Evolutionary conservation across 1,284 basidiomycete genomes (phyloP).

Genomic region (Phylloboletellus chloephorus): DNA sequence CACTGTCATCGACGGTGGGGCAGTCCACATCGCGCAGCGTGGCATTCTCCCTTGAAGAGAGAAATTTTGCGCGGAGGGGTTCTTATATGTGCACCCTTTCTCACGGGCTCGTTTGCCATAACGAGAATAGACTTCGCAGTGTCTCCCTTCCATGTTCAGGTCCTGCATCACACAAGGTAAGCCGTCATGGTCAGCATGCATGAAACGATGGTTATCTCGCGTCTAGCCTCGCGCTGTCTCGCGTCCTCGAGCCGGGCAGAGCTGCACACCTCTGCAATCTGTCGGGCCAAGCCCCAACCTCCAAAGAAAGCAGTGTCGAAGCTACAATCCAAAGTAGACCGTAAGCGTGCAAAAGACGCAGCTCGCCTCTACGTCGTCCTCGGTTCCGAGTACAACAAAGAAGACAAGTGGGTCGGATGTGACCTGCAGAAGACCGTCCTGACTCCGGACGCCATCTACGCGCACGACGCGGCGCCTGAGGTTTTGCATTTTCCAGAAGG

Average conservation of each 20-base stretch:
- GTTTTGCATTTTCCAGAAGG: constrained; percentile 25
- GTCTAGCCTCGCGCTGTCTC: constrained; percentile 39
- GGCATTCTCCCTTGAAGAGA: constrained; percentile 38
- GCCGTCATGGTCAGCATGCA: constrained; percentile 5
- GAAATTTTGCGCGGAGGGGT: neutral
- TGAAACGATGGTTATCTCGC: constrained; percentile 1
- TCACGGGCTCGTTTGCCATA: constrained; percentile 19
- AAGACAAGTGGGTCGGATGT: constrained; percentile 58
- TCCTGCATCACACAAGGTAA: constrained; percentile 31
- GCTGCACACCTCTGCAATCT: constrained; percentile 54
- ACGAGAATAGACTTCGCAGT: neutral
- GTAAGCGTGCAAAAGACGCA: constrained; percentile 37
- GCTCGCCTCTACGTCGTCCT: constrained; percentile 66
- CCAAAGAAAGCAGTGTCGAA: constrained; percentile 47
- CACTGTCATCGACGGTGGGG: constrained; percentile 44
- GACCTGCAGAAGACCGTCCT: constrained; percentile 62
- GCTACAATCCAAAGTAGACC: constrained; percentile 43
- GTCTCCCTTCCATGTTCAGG: constrained; percentile 34
- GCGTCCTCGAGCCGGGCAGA: constrained; percentile 41
- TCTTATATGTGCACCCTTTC: constrained; percentile 29
- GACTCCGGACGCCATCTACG: constrained; percentile 45
- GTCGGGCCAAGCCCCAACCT: constrained; percentile 35
- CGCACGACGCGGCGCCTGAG: constrained; percentile 14
- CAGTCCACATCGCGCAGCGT: constrained; percentile 42
- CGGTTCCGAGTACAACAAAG: constrained; percentile 59